Evolutionary conservation across 2,329 filamentous ascomycete species (phyloP), one percentile per base, ranked within the genome.

Genomic region (Penicillium digitatum): DNA sequence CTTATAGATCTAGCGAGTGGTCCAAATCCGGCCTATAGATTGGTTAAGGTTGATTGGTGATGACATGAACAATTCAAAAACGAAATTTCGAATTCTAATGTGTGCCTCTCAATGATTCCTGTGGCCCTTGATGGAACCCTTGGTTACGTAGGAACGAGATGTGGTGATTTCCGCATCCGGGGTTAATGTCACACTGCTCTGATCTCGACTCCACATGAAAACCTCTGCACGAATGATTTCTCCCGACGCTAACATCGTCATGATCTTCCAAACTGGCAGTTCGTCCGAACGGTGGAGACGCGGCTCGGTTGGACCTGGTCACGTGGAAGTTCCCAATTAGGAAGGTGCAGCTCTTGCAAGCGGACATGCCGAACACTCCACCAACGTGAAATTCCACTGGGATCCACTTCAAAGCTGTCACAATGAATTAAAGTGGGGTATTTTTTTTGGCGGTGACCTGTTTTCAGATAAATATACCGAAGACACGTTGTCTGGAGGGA

Each of bases 101-200:
- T 50, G 54, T 62, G 34, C 54, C 56, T 62, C 40, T 57, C 40
- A 14, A 50, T 40, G 58, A n/a, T 61, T 54, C 54, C 52, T 59
- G 40, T 52, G 58, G 56, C 46, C 52, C 52, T 60, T 37, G 49
- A 48, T 35, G 34, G n/a, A 52, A 55, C 44, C 54, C 55, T 38
- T 47, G 54, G 57, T 51, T 32, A 49, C n/a, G 18, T 29, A 20
- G 20, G n/a, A 42, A 51, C 31, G 24, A 55, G 44, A 55, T 52
- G 54, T 52, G 40, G 14, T 24, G 27, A 46, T 40, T 63, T 63
- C 63, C 63, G 63, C 62, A 64, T 65, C 55, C 63, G 60, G 62
- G 22, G n/a, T 22, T 20, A 43, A 65, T 62, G 62, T 65, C 56
- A 60, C 60, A 53, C 48, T 60, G 35, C 39, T 31, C 37, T 29